phyloP scores from a whole-genome alignment of 2,329 filamentous ascomycete species.

The Trichoderma arundinaceum region DNA sequence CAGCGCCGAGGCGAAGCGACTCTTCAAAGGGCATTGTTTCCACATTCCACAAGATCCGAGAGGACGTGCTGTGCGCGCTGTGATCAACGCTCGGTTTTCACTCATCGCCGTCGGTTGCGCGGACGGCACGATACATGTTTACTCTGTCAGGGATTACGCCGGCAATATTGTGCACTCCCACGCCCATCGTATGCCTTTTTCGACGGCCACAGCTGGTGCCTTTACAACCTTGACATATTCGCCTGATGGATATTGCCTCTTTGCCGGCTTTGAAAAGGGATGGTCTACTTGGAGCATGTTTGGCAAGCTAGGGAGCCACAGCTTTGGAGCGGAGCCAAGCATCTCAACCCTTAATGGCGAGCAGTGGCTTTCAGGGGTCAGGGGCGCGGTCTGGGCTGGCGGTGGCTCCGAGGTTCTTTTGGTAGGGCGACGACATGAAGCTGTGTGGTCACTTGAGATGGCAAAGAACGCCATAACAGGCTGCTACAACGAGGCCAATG shows the following conservation, averaged over 20 bases:
- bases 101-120: conserved; percentile 84
- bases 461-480: conserved; percentile 91
- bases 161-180: conserved; percentile 92
- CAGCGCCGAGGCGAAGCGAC: conserved; percentile 62
- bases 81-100: conserved; percentile 94
- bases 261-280: conserved; percentile 88
- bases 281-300: conserved; percentile 99
- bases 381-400: conserved; percentile 82
- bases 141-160: conserved; percentile 88
- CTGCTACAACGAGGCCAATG: conserved; percentile 89
- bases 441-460: conserved; percentile 88
- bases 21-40: conserved; percentile 92
- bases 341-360: conserved; percentile 74
- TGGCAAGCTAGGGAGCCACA: conserved; percentile 84
- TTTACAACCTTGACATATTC: conserved; percentile 84
- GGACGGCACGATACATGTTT: conserved; percentile 83
- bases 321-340: conserved; percentile 72
- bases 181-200: conserved; percentile 71
- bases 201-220: conserved; percentile 68
- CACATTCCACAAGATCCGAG: conserved; percentile 69
- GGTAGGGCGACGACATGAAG: conserved; percentile 71
- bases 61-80: conserved; percentile 71
- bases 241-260: conserved; percentile 93
- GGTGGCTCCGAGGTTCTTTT: conserved; percentile 86
- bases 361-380: conserved; percentile 81